phyloP scores from a whole-genome alignment of 345 rosid species.

The Populus pruinosa region DNA sequence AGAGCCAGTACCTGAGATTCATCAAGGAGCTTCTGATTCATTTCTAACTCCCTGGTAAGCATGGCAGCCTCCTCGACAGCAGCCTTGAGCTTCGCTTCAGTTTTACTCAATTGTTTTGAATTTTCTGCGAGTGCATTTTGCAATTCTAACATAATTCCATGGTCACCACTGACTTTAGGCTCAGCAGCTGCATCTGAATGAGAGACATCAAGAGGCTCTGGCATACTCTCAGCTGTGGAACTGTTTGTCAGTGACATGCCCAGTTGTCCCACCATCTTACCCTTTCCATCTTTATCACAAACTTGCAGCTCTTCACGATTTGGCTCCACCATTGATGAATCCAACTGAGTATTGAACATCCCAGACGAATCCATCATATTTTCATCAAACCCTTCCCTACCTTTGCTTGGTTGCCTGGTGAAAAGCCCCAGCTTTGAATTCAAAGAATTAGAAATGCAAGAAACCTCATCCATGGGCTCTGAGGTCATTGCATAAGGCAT shows the following conservation, averaged over 20 bases:
- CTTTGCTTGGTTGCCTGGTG: slow-evolving; percentile 62
- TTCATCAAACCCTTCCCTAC: slow-evolving; percentile 88
- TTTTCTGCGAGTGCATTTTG: slow-evolving; percentile 56
- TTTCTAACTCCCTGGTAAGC: slow-evolving; percentile 71
- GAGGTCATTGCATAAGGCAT: slow-evolving; percentile 46
- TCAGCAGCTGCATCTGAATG: slow-evolving; percentile 43
- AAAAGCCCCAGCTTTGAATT: slow-evolving; percentile 49
- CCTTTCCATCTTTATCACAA: slow-evolving; percentile 57
- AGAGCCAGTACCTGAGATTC: slow-evolving; percentile 81
- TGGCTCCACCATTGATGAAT: slow-evolving; percentile 82
- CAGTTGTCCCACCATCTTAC: slow-evolving; percentile 49
- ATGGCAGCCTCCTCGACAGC: slow-evolving; percentile 65
- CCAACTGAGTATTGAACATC: slow-evolving; percentile 61
- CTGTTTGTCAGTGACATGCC: slow-evolving; percentile 74
- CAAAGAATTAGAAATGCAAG: slow-evolving; percentile 70
- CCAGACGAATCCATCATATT: slow-evolving; percentile 92
- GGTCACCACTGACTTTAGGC: slow-evolving; percentile 31
- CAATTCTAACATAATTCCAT: slow-evolving; percentile 46
- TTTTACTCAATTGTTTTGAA: slow-evolving; percentile 55
- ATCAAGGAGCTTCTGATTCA: slow-evolving; percentile 71
- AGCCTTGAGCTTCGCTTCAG: slow-evolving; percentile 60
- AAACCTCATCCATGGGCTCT: slow-evolving; percentile 96
- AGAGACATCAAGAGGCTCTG: slow-evolving; percentile 38
- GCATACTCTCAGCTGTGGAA: slow-evolving; percentile 86
- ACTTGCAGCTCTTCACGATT: slow-evolving; percentile 54